Conservation (phyloP, 139 green algal genomes). For the Coccomyxa sp. region DNA sequence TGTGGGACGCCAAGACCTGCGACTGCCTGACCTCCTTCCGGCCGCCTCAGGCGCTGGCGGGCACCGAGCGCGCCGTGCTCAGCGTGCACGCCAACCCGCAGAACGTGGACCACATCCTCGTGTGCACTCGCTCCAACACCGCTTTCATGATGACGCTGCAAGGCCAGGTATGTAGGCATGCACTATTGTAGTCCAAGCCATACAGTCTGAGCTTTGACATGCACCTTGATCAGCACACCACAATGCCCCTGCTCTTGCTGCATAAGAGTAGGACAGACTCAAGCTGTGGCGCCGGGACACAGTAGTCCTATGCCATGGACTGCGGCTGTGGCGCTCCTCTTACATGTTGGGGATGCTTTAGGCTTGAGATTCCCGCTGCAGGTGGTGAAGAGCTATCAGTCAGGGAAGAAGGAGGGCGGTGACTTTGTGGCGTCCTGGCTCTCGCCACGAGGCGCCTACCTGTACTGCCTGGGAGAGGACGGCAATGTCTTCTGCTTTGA, state of each 20-base stretch:
- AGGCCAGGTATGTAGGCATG: conserved; percentile 29
- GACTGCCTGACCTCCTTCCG: conserved; percentile 74
- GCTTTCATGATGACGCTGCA: conserved; percentile 86
- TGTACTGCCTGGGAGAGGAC: conserved; percentile 89
- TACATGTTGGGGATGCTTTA: no score
- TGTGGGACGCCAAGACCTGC: conserved; percentile 91
- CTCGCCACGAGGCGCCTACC: conserved; percentile 82
- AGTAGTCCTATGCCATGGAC: background rate
- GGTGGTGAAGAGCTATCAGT: conserved; percentile 74
- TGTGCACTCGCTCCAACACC: conserved; percentile 72
- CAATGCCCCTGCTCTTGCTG: background rate
- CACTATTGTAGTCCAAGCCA: background rate
- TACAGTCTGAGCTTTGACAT: background rate
- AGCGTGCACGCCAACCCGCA: conserved; percentile 68
- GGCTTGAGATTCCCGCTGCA: conserved; percentile 7
- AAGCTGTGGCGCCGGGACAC: background rate
- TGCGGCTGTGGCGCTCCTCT: background rate
- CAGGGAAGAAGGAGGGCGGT: conserved; percentile 63
- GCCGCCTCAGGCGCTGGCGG: conserved; percentile 14
- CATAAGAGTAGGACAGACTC: background rate
- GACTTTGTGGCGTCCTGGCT: conserved; percentile 71
- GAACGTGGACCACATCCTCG: conserved; percentile 84
- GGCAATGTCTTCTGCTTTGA: conserved; percentile 78
- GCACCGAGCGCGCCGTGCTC: conserved; percentile 64
- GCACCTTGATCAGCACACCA: background rate